Evolutionary conservation across 2,329 filamentous ascomycete genomes (phyloP).

Genomic region (Emergomyces africanus): DNA sequence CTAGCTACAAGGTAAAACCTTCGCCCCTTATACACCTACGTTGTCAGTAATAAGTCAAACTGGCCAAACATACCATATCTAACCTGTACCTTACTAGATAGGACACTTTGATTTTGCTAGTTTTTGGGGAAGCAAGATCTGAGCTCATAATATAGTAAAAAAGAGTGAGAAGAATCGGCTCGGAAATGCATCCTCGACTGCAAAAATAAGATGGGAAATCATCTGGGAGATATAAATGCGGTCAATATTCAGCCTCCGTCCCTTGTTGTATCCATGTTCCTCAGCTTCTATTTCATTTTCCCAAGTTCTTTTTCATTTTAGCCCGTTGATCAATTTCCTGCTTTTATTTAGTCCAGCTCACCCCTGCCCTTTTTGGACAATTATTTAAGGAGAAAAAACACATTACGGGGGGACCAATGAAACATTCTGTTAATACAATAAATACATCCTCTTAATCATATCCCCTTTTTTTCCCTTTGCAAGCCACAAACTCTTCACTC

Average conservation of each 20-base stretch:
- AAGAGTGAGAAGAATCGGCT: not conserved
- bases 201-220: not conserved
- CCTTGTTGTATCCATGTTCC: not conserved
- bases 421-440: not conserved
- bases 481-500: not conserved
- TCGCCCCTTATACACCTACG: not conserved
- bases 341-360: conserved; percentile 10
- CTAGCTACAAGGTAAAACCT: not conserved
- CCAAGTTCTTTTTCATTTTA: conserved; percentile 1
- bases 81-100: not conserved
- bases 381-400: not conserved
- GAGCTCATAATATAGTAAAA: not conserved
- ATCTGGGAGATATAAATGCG: not conserved
- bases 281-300: not conserved
- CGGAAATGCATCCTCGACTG: not conserved
- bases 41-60: not conserved
- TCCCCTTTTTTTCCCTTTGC: not conserved
- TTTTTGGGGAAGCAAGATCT: not conserved
- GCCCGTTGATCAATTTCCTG: not conserved
- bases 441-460: too few species aligned
- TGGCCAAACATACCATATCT: not conserved
- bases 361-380: conserved; percentile 1
- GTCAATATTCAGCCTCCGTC: not conserved
- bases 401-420: not conserved
- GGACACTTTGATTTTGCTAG: not conserved